phyloP scores from a whole-genome alignment of 2,329 filamentous ascomycete species.

The Cordyceps javanica region DNA sequence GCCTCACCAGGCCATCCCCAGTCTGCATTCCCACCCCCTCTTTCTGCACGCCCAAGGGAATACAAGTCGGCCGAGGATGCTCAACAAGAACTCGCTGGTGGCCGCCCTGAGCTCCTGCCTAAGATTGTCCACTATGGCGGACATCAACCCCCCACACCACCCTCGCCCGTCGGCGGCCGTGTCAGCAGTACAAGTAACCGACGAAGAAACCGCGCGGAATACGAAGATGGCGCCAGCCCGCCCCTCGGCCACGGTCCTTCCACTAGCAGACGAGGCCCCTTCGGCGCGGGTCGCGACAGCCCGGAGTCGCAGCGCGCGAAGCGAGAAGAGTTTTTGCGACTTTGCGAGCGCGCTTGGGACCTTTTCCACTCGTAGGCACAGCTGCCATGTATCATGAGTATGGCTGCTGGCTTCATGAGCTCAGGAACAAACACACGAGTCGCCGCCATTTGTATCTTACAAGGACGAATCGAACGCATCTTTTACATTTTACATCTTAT shows the following conservation, averaged over 20 bases:
- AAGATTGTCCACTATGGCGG: conserved; percentile 94
- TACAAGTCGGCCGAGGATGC: conserved; percentile 96
- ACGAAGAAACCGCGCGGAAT: conserved; percentile 77
- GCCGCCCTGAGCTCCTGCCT: conserved; percentile 85
- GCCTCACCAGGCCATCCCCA: conserved; percentile 72
- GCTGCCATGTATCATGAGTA: conserved; percentile 14
- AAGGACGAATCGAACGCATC: conserved; percentile 7
- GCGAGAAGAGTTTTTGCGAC: conserved; percentile 82
- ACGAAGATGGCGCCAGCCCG: conserved; percentile 85
- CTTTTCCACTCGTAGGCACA: conserved; percentile 76
- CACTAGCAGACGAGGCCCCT: conserved; percentile 58
- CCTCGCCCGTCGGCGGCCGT: conserved; percentile 59
- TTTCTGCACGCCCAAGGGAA: conserved; percentile 65
- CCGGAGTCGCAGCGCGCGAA: conserved; percentile 79
- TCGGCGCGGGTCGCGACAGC: conserved; percentile 75
- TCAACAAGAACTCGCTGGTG: conserved; percentile 81
- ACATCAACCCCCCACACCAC: conserved; percentile 87
- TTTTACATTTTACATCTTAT: neutral
- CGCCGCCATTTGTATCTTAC: conserved; percentile 11
- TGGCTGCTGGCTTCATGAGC: conserved; percentile 17
- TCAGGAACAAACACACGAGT: neutral
- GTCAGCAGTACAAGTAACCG: conserved; percentile 43
- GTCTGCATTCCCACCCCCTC: conserved; percentile 43
- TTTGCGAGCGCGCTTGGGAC: conserved; percentile 92
- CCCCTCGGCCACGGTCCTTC: conserved; percentile 71